Evolutionary conservation across 805 yeast genomes (phyloP).

Genomic region (Huiozyma sinensis): DNA sequence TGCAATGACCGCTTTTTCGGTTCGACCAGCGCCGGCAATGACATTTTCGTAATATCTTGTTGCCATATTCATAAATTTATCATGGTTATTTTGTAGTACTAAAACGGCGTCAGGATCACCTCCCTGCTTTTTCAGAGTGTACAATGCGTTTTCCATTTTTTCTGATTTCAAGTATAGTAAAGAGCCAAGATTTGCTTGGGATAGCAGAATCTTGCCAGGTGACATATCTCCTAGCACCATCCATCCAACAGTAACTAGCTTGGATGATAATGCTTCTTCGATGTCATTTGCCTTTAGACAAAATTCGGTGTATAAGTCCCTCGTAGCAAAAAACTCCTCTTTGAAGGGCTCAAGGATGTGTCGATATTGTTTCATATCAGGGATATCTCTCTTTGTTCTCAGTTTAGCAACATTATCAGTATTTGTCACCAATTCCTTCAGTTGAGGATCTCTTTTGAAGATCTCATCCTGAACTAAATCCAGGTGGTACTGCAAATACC

Average conservation of each 20-base stretch:
- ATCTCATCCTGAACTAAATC: constrained; percentile 48
- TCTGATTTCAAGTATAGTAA: constrained; percentile 54
- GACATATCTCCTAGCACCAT: constrained; percentile 55
- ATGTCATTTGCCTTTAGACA: constrained; percentile 53
- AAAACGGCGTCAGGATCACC: constrained; percentile 2
- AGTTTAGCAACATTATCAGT: not conserved
- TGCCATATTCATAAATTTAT: constrained; percentile 24
- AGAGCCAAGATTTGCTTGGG: constrained; percentile 59
- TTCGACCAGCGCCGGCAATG: constrained; percentile 10
- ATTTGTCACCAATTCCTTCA: constrained; percentile 21
- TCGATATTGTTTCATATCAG: constrained; percentile 20
- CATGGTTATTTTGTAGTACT: constrained; percentile 9
- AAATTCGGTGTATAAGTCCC: constrained; percentile 60
- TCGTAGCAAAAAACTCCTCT: constrained; percentile 60
- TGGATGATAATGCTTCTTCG: constrained; percentile 43
- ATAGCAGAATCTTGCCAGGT: constrained; percentile 45
- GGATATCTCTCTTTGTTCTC: not conserved
- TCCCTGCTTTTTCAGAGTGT: not conserved
- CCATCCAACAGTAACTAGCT: constrained; percentile 48
- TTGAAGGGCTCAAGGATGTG: constrained; percentile 54
- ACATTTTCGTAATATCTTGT: constrained; percentile 34
- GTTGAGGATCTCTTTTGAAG: constrained; percentile 8
- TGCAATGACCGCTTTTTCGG: not conserved
- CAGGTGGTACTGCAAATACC: constrained; percentile 42
- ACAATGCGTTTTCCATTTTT: constrained; percentile 36